These are phyloP conservation scores for Fomitopsis schrenkii DNA, from an alignment of 1,284 basidiomycete genomes.

Conservation along the genomic window DNA sequence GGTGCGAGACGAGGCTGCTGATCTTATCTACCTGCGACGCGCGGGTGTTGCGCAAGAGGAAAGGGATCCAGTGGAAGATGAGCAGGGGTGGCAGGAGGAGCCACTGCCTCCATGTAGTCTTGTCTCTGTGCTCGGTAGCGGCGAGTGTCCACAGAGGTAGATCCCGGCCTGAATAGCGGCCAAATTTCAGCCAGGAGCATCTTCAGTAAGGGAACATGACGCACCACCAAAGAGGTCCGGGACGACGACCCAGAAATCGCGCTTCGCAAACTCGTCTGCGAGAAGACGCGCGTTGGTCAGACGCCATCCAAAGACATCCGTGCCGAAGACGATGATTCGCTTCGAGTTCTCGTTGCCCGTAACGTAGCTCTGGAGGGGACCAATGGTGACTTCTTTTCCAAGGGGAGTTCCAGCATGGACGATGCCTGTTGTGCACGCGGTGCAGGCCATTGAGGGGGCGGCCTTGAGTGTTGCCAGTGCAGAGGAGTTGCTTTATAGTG, in stretches of 20 bases:
- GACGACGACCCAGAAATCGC: slow-evolving; percentile 18
- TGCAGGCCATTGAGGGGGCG: slow-evolving; percentile 13
- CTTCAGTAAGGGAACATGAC: background rate
- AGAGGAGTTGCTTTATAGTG: too few relatives aligned
- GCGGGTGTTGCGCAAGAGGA: slow-evolving; percentile 16
- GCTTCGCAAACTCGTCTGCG: slow-evolving; percentile 21
- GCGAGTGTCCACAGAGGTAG: slow-evolving; percentile 18
- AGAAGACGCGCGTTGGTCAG: slow-evolving; percentile 20
- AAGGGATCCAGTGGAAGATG: slow-evolving; percentile 16
- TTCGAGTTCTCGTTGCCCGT: slow-evolving; percentile 14
- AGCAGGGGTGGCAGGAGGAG: slow-evolving; percentile 11
- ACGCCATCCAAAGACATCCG: slow-evolving; percentile 21
- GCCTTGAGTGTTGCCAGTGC: too few relatives aligned
- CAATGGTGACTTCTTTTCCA: slow-evolving; percentile 20
- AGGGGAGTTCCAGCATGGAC: slow-evolving; percentile 16
- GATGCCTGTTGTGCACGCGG: slow-evolving; percentile 15
- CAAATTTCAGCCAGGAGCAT: background rate
- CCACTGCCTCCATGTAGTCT: slow-evolving; percentile 13
- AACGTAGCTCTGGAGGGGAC: slow-evolving; percentile 15
- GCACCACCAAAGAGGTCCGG: slow-evolving; percentile 20
- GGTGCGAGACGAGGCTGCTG: slow-evolving; percentile 8
- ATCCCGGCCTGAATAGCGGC: slow-evolving; percentile 10
- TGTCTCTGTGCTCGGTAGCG: slow-evolving; percentile 6
- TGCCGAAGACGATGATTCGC: slow-evolving; percentile 19
- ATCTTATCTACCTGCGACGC: slow-evolving; percentile 14